Conservation (phyloP, 768 basidiomycete genomes). For the Tulasnella sp. region DNA sequence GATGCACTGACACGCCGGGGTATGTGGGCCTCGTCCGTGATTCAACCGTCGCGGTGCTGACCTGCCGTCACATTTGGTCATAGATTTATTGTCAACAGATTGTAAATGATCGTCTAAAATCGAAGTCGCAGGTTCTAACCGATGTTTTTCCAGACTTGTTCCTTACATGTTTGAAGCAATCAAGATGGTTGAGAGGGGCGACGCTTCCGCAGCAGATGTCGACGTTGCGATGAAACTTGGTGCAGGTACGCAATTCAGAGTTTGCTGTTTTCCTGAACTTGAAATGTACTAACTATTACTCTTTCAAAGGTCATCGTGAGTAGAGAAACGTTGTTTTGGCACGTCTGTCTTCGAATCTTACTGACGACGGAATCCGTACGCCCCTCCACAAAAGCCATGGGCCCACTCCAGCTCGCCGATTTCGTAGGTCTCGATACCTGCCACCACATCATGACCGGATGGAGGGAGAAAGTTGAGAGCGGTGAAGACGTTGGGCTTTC, state of each 20-base stretch:
- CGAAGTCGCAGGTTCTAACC: too few relatives aligned
- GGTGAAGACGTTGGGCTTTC: constrained; percentile 33
- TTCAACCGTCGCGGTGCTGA: too few relatives aligned
- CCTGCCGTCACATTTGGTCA: not conserved
- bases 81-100: constrained; percentile 45
- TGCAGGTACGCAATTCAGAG: constrained; percentile 38
- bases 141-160: constrained; percentile 35
- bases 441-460: constrained; percentile 40
- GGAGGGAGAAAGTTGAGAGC: constrained; percentile 40
- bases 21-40: constrained; percentile 17
- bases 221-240: constrained; percentile 48
- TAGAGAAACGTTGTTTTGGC: not conserved
- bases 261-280: not conserved
- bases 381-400: constrained; percentile 37
- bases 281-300: not conserved
- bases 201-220: constrained; percentile 43
- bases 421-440: constrained; percentile 44
- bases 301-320: constrained; percentile 5
- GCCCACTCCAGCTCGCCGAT: constrained; percentile 39
- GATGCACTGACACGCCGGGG: constrained; percentile 45
- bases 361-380: not conserved
- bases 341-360: not conserved
- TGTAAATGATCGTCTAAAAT: too few relatives aligned
- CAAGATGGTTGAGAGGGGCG: constrained; percentile 45
- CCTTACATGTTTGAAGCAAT: constrained; percentile 47